Conservation (phyloP, 371 early-diverging fungal genomes). For the Syncephalastrum sp. region DNA sequence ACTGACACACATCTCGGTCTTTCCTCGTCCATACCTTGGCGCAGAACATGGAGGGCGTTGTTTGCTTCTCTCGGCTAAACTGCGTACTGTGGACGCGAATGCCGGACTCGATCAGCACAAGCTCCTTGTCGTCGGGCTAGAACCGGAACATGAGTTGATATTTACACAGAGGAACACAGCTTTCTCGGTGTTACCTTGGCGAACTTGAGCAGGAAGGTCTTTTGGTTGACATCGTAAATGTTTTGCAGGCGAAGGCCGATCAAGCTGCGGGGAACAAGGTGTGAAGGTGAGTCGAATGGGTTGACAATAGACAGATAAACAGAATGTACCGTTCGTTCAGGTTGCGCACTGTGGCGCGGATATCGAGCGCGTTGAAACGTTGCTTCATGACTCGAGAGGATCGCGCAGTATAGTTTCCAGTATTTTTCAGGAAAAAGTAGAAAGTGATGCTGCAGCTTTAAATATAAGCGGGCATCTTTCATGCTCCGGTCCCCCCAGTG, state of each 20-base stretch:
- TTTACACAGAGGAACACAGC: neutral
- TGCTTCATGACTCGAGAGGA: constrained; percentile 51
- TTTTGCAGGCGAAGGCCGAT: constrained; percentile 91
- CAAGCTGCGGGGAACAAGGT: constrained; percentile 37
- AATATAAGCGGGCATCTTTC: no score
- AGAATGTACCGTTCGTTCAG: constrained; percentile 56
- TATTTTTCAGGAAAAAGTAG: no score
- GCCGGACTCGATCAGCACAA: constrained; percentile 92
- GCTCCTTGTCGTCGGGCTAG: constrained; percentile 83
- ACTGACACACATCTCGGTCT: neutral
- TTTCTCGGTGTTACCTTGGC: constrained; percentile 54
- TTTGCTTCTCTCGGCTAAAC: constrained; percentile 83
- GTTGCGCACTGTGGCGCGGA: constrained; percentile 79
- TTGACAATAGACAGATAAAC: neutral
- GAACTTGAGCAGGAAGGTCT: constrained; percentile 93
- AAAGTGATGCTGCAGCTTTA: no score
- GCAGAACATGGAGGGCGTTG: constrained; percentile 85
- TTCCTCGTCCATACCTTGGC: constrained; percentile 59
- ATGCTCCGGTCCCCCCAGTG: no score
- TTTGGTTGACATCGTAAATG: constrained; percentile 90
- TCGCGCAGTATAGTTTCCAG: no score
- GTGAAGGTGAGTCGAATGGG: neutral
- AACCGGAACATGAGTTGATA: neutral
- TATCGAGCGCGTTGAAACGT: constrained; percentile 87
- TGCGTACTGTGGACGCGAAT: constrained; percentile 91